Base-by-base conservation (phyloP, 1,284 basidiomycete species). In the Tetrapyrgos nigripes region DNA sequence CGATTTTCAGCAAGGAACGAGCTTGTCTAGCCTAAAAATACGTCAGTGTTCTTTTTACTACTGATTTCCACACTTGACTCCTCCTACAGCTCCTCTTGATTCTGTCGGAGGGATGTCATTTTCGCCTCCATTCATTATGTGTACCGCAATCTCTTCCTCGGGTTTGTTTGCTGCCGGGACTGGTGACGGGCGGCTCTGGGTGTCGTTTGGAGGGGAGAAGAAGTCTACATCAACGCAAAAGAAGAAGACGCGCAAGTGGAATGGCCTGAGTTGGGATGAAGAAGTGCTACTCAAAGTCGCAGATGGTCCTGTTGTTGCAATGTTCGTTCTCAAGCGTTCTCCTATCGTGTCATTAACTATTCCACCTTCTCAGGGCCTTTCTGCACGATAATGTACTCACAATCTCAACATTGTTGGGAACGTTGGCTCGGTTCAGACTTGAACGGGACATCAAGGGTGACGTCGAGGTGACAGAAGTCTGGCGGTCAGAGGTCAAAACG, bases 41-140 rank as follows among this genome's bases (percentile, higher is more conserved):
- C 66, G 91, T 91, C 60, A 31, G 81, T 68, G 13, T 17, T 27
- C 26, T 37, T 55, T 31, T 24, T 13, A 1, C n/a, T 19, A 29
- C 33, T 57, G 13, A 49, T 53, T 48, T 49, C 46, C 33, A 27
- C 9, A 5, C 11, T 44, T 17, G 28, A 47, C 21, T 49, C 37
- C 37, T 13, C 35, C n/a, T 50, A 46, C 55, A 85, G 84, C 79
- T 35, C 66, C 77, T 1, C 66, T 74, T 26, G 70, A 73, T 3
- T 73, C 76, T 19, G 71, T 74, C 3, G 78, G 77, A 1, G 82
- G 82, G 1, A 75, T 87, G 57, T 80, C 84, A 0, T 72, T 92
- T 23, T 85, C 90, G 1, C 91, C 91, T 1, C 89, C 91, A 1
- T 93, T 93, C 68, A 73, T 93, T 50, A 79, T 86, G 64, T 85